Percentiles rank a stretch among this genome's conserved stretches.
These are phyloP conservation scores for Phytophthora hybrid DNA, from an alignment of 352 stramenopile genomes.

Conservation along the genomic window DNA sequence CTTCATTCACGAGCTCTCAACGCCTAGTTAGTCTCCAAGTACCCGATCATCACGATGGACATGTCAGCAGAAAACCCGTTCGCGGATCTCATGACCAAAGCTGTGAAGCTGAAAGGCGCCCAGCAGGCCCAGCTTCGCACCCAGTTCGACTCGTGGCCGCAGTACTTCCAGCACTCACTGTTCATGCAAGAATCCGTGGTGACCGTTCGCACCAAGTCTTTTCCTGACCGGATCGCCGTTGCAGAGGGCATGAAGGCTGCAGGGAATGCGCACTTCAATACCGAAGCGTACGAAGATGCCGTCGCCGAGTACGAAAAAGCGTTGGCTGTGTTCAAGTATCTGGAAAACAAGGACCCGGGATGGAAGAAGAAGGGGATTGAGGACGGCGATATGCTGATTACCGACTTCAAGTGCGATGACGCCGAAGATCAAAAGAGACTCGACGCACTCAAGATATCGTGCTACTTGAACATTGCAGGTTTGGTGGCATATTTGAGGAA, in stretches of 20 bases:
- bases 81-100: constrained; percentile 85
- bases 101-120: constrained; percentile 85
- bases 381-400: constrained; percentile 71
- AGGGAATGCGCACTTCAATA: constrained; percentile 71
- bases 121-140: constrained; percentile 84
- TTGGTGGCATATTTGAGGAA: constrained; percentile 1
- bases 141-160: constrained; percentile 78
- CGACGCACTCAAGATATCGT: constrained; percentile 66
- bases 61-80: constrained; percentile 79
- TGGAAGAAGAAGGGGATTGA: constrained; percentile 92
- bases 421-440: constrained; percentile 53
- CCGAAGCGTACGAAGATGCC: constrained; percentile 65
- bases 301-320: constrained; percentile 88
- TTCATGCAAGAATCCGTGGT: constrained; percentile 87
- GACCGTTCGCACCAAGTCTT: constrained; percentile 49
- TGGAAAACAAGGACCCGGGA: constrained; percentile 78
- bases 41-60: constrained; percentile 50
- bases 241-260: constrained; percentile 73
- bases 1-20: constrained; percentile 23
- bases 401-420: constrained; percentile 65
- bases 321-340: constrained; percentile 84
- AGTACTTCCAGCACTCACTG: constrained; percentile 90
- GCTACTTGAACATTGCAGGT: constrained; percentile 88
- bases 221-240: constrained; percentile 61
- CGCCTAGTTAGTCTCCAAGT: background rate